Base-by-base conservation (phyloP, 1,139 yeast species). In the Suhomyces bribrorum region DNA sequence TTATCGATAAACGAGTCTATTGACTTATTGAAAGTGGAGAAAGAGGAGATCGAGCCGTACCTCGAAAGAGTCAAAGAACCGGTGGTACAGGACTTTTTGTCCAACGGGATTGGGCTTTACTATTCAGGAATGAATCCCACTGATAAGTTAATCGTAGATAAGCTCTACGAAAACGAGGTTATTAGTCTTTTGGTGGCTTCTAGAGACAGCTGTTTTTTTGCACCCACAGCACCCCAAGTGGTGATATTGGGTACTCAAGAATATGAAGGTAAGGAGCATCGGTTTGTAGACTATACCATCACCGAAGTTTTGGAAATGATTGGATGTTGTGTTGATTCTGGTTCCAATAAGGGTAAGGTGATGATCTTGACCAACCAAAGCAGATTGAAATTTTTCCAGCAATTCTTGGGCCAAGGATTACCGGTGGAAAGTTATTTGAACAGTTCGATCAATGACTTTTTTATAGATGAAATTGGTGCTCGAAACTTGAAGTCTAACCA, bases 371-470 rank as follows among this genome's bases (percentile, higher is more conserved):
- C 96, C 0, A 77, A 74, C 36, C 52, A 73, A 0, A 56, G 79
- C 3, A 79, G 75, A 49, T 65, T 79, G 29, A 77, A 73, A 2
- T 89, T 85, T 54, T 89, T 86, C 57, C 76, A 73, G 38, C 79
- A 82, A 54, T 87, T 90, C 53, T 56, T 92, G 37, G 73, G 69
- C 26, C 89, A 85, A 44, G 80, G 96, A 0, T 60, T 89, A 12
- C 97, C 97, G 0, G 69, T 88, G 26, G 98, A 94, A 57, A 88
- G 97, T 61, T 79, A 74, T 50, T 57, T 89, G 49, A 76, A 76
- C 37, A 61, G 68, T 9, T 62, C 66, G 31, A 52, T 89, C 13
- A 82, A 78, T 43, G 96, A 90, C 54, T 73, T 77, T 0, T 72
- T 92, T 32, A 61, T 86, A 29, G 76, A 79, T 29, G 97, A 89